Base-by-base conservation (phyloP, 1,139 yeast species). In the Waltiozyma sp. region DNA sequence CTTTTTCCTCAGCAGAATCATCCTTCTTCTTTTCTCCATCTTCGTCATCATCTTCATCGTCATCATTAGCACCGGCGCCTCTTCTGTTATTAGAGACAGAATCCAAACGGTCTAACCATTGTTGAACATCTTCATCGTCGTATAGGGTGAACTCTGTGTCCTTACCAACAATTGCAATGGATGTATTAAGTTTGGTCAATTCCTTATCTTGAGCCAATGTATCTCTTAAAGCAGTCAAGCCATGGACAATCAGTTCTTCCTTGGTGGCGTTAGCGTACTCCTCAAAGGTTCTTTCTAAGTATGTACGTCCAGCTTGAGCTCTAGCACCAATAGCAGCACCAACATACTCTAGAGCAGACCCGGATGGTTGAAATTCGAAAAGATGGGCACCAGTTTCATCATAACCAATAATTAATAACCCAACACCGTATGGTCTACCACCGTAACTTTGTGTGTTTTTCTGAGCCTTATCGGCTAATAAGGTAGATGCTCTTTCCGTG, bases 271-370 rank as follows among this genome's bases (percentile, higher is more conserved):
- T 68, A 43, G 68, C 66, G 55, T 86, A 84, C 37, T 70, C 68
- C 33, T 84, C 88, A 59, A 80, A 72, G 49, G 81, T 80, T 60
- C 96, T 79, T 64, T 91, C 98, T 60, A 93, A 69, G 57, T 88
- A 91, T 2, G 99, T 91, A 66, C 95, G 77, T 15, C 96, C 96
- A 40, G 97, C 97, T 66, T 91, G 99, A 2, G 97, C 88, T 60
- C 99, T 77, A 15, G 99, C 98, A 41, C 99, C 99, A 59, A 91
- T 88, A 38, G 98, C 95, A 11, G 96, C 83, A 37, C 96, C 98
- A 53, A 72, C 77, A 60, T 89, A 85, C 62, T 91, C 97, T 58
- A 88, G 71, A 21, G 84, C 94, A 28, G 93, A 81, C 4, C 99
- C 99, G 11, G 95, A 82, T 19, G 98, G 98, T 60, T 86, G 89